Base-by-base conservation (phyloP, 1,284 basidiomycete genomes). In the Phenoliferia sp. region DNA sequence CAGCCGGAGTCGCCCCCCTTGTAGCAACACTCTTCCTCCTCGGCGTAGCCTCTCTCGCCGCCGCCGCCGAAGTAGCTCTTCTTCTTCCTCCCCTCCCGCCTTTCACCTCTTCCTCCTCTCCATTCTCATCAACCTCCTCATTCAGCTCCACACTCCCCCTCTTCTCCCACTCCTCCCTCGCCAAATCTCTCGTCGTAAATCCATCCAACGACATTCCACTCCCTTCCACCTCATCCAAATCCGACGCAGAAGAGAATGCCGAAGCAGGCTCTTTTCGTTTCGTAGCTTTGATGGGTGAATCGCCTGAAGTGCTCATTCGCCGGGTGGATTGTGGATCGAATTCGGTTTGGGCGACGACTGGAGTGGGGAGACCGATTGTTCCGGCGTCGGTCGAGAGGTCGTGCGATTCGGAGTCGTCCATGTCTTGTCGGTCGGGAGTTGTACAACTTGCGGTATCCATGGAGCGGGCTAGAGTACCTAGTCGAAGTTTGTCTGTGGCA, bases 381-480 rank as follows among this genome's bases (percentile, higher is more conserved):
- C 19, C 34, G 15, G 90, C 88, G 89, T 87, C 89, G 82, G 86
- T 84, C 67, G 86, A 85, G 36, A 86, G 87, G 74, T 82, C 84
- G n/a, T n/a, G n/a, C n/a, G n/a, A n/a, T 0, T 80, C 68, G 17
- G 63, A 85, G 19, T 85, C 87, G 28, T 84, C 83, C 22, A 84
- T 84, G 32, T 34, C 5, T 61, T 36, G 12, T 89, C 88, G 78
- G 82, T 85, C 3, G 86, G 85, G 71, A 83, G 89, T 58, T 89
- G 90, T 19, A 85, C 86, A 2, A 78, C 90, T 71, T 82, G 88
- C 64, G 87, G 82, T 63, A 84, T 89, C 39, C 83, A 89, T 73
- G 82, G 88, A 69, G 81, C 90, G 76, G 82, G 90, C 67, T 90
- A 90, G 75, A 90, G 90, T 74, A 90, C 89, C 76, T 82, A 87